Percentiles rank a stretch among this genome's conserved stretches.
Evolutionary conservation across 2,329 filamentous ascomycete species (phyloP).

Genomic region (Fusarium citri): DNA sequence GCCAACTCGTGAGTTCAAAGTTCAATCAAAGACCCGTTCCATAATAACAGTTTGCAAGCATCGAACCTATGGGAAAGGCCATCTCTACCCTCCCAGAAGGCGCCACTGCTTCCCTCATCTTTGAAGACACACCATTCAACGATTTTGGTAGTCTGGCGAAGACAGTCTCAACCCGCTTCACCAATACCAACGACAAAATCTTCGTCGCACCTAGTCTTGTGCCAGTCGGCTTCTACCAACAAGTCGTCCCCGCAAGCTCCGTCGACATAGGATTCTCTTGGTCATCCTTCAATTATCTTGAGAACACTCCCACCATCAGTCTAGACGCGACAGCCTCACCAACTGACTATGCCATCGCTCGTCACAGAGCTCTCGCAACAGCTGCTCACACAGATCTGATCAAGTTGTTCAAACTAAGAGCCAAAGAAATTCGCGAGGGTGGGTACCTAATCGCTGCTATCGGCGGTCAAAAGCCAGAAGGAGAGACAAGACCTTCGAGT

Average conservation of each 20-base stretch:
- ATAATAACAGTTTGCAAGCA: background rate
- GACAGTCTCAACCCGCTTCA: background rate
- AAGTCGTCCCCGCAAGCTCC: background rate
- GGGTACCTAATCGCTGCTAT: background rate
- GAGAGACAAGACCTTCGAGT: background rate
- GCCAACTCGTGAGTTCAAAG: background rate
- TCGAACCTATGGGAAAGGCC: background rate
- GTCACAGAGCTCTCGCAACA: constrained; percentile 3
- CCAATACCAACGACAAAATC: accelerated
- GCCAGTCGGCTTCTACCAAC: constrained; percentile 5
- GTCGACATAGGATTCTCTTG: constrained; percentile 3
- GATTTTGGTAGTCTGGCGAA: constrained; percentile 20
- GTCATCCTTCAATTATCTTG: constrained; percentile 17
- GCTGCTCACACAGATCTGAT: constrained; percentile 6
- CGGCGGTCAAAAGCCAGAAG: constrained; percentile 1
- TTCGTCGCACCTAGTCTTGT: constrained; percentile 1
- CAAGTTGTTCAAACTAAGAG: constrained; percentile 2
- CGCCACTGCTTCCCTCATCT: background rate
- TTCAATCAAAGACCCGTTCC: accelerated
- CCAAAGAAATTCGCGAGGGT: background rate
- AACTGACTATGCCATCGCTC: constrained; percentile 9
- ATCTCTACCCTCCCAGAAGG: background rate
- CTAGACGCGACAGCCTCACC: constrained; percentile 13
- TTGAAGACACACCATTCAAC: constrained; percentile 13
- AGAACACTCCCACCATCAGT: background rate